Evolutionary conservation across 257 asterid species (phyloP), one percentile per base, ranked within the genome.

Genomic region (Scutellaria galericulata): DNA sequence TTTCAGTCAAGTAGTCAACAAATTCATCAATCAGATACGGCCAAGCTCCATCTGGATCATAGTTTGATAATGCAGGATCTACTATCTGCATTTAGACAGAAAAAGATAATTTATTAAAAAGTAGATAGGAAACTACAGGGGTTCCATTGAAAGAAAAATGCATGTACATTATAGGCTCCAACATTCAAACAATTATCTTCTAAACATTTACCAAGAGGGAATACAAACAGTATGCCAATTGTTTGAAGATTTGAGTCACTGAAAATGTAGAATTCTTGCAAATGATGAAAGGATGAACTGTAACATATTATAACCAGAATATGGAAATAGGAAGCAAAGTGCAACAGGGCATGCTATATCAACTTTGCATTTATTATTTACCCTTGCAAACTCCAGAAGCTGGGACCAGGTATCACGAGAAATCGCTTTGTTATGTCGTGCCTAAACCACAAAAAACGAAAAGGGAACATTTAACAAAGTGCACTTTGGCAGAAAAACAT

Each of bases 321-420:
- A 55, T 50, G 48, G 9, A 39, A 40, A 53, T 14, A 31, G 58
- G 20, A 64, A 11, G 22, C 7, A 62, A 59, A 41, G 66, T 57
- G 58, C 48, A 73, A 8, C 54, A 37, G 40, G 52, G 48, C 22
- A 46, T 7, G 64, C 41, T 44, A 9, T 56, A 57, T 55, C 35
- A 63, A 54, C 46, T 48, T 40, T 68, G 70, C 18, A 41, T 66
- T 66, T 8, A 42, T 15, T 54, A 65, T 63, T 83, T 91, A 95
- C 99, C 95, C 92, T 88, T 8, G 96, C 96, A 83, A 95, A 95
- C 81, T 95, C 99, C 80, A 92, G 85, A 12, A 95, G 94, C 74
- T 95, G 99, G 72, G 99, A 78, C 99, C 99, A 92, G 73, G 99
- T 95, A 78, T 95, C 99, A 55, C 97, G 92, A 52, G 99, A 95